Conservation (phyloP, 495 filamentous ascomycete genomes). For the Podospora pseudopauciseta region DNA sequence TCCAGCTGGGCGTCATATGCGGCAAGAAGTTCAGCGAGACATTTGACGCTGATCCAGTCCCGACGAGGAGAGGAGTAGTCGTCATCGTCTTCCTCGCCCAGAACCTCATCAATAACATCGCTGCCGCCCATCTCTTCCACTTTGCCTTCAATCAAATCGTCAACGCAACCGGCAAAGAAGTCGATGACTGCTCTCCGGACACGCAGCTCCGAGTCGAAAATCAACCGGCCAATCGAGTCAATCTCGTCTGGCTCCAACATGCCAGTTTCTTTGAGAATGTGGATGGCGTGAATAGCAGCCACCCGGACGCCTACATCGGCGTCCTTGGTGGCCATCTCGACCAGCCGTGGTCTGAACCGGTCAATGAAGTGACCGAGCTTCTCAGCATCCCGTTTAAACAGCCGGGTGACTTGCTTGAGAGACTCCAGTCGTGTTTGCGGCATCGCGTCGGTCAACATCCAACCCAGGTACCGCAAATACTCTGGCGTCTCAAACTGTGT, state of each 20-base stretch:
- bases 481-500: slow-evolving; percentile 82
- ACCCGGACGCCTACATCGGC: slow-evolving; percentile 73
- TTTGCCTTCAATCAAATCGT: slow-evolving; percentile 73
- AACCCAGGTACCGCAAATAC: slow-evolving; percentile 90
- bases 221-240: slow-evolving; percentile 74
- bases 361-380: slow-evolving; percentile 85
- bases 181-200: slow-evolving; percentile 82
- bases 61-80: slow-evolving; percentile 70
- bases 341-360: slow-evolving; percentile 77
- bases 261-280: slow-evolving; percentile 75
- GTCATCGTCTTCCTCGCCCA: slow-evolving; percentile 67
- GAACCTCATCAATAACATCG: slow-evolving; percentile 58
- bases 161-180: slow-evolving; percentile 84
- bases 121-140: slow-evolving; percentile 76
- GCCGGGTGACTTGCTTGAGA: slow-evolving; percentile 70
- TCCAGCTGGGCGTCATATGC: slow-evolving; percentile 62
- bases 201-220: slow-evolving; percentile 80
- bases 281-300: slow-evolving; percentile 72
- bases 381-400: slow-evolving; percentile 75
- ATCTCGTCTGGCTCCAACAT: slow-evolving; percentile 88
- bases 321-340: slow-evolving; percentile 88
- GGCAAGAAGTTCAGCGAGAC: slow-evolving; percentile 76
- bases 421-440: slow-evolving; percentile 68
- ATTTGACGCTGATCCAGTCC: slow-evolving; percentile 89
- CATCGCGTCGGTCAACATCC: slow-evolving; percentile 80